Evolutionary conservation across 768 basidiomycete species (phyloP), one percentile per base, ranked within the genome.

Genomic region (Pulveroboletus sp.): DNA sequence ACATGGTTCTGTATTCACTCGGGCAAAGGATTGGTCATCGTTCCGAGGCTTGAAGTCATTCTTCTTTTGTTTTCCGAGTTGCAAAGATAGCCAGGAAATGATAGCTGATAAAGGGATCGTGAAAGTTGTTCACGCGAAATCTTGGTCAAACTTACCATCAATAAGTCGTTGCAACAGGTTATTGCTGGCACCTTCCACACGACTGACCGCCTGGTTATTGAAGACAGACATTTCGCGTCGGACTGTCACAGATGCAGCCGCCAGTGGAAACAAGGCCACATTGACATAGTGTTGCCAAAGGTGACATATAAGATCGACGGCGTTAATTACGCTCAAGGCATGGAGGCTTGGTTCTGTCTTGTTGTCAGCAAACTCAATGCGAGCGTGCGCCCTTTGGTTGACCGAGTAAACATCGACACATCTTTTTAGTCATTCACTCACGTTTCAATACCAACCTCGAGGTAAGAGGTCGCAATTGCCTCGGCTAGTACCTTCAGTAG

Each of bases 221-320:
- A 89, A 95, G 14, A 90, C 80, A 6, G 81, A 80, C 90, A 97
- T 94, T 67, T 98, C 95, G 19, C 94, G 80, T 42, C 95, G 81
- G 32, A 85, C 79, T 4, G 93, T 92, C 6, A 94, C 89, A 0
- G 89, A 90, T 11, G 85, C 84, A 49, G 81, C 84, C 0, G 91
- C 87, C 14, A 99, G 75, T 0, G 97, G 94, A 13, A 97, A 75
- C 6, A 99, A 69, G 0, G 94, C 97, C 17, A 90, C 88, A 41
- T 87, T 88, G 59, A 92, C 81, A 68, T 98, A 99, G 64, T 90
- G 89, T 62, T 98, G 97, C 95, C 94, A 98, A 11, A 99, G 79
- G 63, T 97, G 91, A 62, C 89, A 92, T 48, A 95, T 86, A 38
- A 95, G 79, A 69, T 95, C 94, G 29, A 88, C 81, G 4, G 78